A percentile compares a stretch with the other conserved stretches of the same genome.
These are phyloP conservation scores for Penicillium coffeae DNA, from an alignment of 495 filamentous ascomycete species.

Conservation along the genomic window DNA sequence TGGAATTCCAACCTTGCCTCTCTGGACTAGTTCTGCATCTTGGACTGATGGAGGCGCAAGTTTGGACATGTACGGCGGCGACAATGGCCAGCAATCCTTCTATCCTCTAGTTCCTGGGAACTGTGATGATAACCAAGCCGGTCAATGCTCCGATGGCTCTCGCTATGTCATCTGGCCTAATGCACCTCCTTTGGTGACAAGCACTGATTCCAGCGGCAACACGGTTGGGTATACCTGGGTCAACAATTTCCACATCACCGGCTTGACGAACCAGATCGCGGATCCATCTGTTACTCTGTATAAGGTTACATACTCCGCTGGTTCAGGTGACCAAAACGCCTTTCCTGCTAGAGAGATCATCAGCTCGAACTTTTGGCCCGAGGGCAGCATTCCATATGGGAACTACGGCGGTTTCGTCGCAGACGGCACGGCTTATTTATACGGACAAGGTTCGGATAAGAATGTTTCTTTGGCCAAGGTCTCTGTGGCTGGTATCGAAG, in stretches of 20 bases:
- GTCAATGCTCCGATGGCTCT: constrained; percentile 19
- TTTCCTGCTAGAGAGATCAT: constrained; percentile 19
- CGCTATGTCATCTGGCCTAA: constrained; percentile 29
- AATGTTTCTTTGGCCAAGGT: constrained; percentile 24
- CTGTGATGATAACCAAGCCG: constrained; percentile 18
- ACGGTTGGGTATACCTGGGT: constrained; percentile 29
- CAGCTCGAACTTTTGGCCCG: constrained; percentile 21
- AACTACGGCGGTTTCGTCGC: constrained; percentile 25
- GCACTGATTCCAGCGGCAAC: constrained; percentile 7
- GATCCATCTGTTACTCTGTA: constrained; percentile 22
- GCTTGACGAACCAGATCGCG: constrained; percentile 11
- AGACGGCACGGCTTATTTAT: constrained; percentile 25
- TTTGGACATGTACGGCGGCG: constrained; percentile 20
- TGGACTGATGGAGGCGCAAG: constrained; percentile 19
- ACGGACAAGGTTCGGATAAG: constrained; percentile 14
- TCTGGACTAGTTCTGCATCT: constrained; percentile 24
- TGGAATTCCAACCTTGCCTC: constrained; percentile 12
- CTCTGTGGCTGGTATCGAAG: constrained; percentile 15
- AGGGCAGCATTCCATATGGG: constrained; percentile 23
- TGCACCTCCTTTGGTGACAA: constrained; percentile 22
- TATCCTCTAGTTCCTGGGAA: constrained; percentile 18
- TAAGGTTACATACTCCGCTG: constrained; percentile 14
- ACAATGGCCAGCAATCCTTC: constrained; percentile 16
- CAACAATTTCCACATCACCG: constrained; percentile 20
- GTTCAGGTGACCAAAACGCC: constrained; percentile 1